Percentiles rank a stretch among this genome's conserved stretches.
phyloP scores from a whole-genome alignment of 129 eudicot genomes.

The Centrapalus pauciflorus region DNA sequence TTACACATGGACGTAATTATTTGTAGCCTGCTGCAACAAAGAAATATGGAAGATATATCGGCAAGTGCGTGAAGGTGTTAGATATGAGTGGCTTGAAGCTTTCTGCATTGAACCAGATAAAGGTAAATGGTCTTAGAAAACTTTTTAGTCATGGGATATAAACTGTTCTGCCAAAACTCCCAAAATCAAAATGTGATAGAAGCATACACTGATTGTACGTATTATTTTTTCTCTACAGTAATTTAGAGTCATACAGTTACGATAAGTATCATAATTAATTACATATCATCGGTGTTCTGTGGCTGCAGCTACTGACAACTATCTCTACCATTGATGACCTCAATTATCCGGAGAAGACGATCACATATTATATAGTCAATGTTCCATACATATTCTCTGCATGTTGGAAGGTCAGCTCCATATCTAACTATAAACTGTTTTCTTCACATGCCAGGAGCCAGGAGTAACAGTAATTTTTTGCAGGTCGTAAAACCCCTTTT shows the following conservation, averaged over 20 bases:
- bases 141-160: not conserved
- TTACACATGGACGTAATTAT: slow-evolving; percentile 6
- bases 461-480: slow-evolving; percentile 12
- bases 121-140: slow-evolving; percentile 26
- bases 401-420: slow-evolving; percentile 66
- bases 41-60: slow-evolving; percentile 44
- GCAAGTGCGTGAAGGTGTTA: slow-evolving; percentile 57
- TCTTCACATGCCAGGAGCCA: not conserved
- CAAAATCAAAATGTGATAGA: too few relatives aligned
- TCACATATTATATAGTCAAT: slow-evolving; percentile 61
- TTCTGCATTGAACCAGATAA: slow-evolving; percentile 54
- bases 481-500: slow-evolving; percentile 77
- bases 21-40: slow-evolving; percentile 56
- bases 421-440: not conserved
- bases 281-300: not conserved
- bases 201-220: too few relatives aligned
- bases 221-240: not conserved
- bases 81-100: slow-evolving; percentile 70
- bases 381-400: slow-evolving; percentile 69
- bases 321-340: slow-evolving; percentile 36
- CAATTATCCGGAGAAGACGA: slow-evolving; percentile 36
- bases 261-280: not conserved
- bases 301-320: slow-evolving; percentile 46
- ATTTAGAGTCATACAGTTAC: slow-evolving; percentile 1
- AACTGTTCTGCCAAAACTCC: not conserved